Conservation (phyloP, 75 land plant species). For the Adiantum capillusveneris region DNA sequence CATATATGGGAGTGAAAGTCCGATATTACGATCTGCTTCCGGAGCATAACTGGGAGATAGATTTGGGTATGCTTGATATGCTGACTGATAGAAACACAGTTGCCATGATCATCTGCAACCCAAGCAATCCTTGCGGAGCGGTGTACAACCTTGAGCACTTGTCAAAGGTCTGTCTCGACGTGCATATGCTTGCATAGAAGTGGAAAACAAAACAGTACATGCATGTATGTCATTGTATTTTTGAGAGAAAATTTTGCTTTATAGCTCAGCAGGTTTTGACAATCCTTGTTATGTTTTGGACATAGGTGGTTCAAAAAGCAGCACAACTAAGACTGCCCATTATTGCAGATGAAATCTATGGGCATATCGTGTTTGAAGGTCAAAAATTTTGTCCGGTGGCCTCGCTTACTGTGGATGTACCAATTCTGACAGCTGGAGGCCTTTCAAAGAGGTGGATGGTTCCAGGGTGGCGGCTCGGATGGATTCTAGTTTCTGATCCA, state of each 20-base stretch:
- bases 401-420: slow-evolving; percentile 48
- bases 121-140: slow-evolving; percentile 78
- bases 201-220: too few relatives aligned
- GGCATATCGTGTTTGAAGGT: slow-evolving; percentile 58
- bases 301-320: too few relatives aligned
- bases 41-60: slow-evolving; percentile 68
- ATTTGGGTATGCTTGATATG: slow-evolving; percentile 41
- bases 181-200: too few relatives aligned
- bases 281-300: too few relatives aligned
- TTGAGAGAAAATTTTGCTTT: too few relatives aligned
- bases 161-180: slow-evolving; percentile 50
- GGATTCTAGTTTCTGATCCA: slow-evolving; percentile 66
- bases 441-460: slow-evolving; percentile 88
- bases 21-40: slow-evolving; percentile 71
- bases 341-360: slow-evolving; percentile 81
- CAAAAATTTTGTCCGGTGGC: slow-evolving; percentile 64
- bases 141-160: slow-evolving; percentile 55
- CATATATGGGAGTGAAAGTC: slow-evolving; percentile 31
- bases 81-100: slow-evolving; percentile 61
- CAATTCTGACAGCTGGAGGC: slow-evolving; percentile 70
- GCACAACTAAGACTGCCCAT: slow-evolving; percentile 59
- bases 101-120: slow-evolving; percentile 75
- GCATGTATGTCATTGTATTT: slow-evolving; percentile 61
- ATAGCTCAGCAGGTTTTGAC: too few relatives aligned
- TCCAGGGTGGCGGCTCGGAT: slow-evolving; percentile 91